A percentile compares a stretch with the other conserved stretches of the same genome.
These are phyloP conservation scores for Anisogramma anomala DNA, from an alignment of 2,329 filamentous ascomycete species.

Conservation along the genomic window DNA sequence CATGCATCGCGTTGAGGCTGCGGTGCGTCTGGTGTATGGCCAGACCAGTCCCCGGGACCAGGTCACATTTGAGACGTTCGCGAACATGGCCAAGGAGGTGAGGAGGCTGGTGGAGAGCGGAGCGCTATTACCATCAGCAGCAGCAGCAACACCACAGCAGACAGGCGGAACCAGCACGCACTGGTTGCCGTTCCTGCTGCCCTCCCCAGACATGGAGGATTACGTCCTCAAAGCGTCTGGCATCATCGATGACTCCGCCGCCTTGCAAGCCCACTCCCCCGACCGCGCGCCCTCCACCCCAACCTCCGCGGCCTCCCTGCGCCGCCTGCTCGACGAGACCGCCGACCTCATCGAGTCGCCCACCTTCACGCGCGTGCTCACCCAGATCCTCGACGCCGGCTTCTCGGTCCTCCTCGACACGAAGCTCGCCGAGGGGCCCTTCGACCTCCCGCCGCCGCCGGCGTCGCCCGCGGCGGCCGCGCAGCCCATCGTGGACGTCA, in stretches of 20 bases:
- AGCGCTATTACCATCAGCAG: background rate
- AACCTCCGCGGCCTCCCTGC: constrained; percentile 49
- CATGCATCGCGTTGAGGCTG: constrained; percentile 68
- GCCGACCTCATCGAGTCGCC: constrained; percentile 93
- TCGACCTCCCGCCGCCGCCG: constrained; percentile 43
- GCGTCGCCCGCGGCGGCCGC: constrained; percentile 13
- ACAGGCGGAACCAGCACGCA: constrained; percentile 33
- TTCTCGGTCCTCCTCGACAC: constrained; percentile 76
- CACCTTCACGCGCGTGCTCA: constrained; percentile 75
- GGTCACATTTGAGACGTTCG: constrained; percentile 67
- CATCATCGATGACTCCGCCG: constrained; percentile 46
- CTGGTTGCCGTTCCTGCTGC: constrained; percentile 80
- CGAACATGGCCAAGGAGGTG: constrained; percentile 70
- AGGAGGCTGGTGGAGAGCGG: constrained; percentile 71
- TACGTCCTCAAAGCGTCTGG: constrained; percentile 79
- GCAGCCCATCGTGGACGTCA: constrained; percentile 20
- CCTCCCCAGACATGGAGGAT: constrained; percentile 65
- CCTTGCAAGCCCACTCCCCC: constrained; percentile 18
- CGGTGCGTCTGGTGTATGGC: constrained; percentile 85
- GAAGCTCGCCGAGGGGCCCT: constrained; percentile 69
- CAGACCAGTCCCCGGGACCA: constrained; percentile 79
- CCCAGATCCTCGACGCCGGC: constrained; percentile 72
- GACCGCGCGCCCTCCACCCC: constrained; percentile 21
- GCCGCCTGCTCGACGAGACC: constrained; percentile 86
- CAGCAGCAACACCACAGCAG: background rate